Conservation (phyloP, 2,329 filamentous ascomycete genomes). For the Calycina herbarum region DNA sequence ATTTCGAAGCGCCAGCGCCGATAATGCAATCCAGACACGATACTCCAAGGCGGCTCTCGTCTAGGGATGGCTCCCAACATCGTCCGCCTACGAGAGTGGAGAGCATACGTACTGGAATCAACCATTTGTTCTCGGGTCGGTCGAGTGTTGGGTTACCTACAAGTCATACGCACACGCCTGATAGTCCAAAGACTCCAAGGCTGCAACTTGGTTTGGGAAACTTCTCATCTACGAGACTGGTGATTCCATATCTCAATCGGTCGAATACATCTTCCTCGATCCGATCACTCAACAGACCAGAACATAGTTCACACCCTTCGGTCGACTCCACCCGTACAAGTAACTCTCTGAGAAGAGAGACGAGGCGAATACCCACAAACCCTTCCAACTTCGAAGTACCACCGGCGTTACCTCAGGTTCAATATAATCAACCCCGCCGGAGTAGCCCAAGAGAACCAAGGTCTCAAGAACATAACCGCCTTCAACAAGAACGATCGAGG, state of each 20-base stretch:
- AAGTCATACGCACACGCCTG: slow-evolving; percentile 21
- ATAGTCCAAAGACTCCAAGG: slow-evolving; percentile 50
- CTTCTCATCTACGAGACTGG: slow-evolving; percentile 44
- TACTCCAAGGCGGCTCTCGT: slow-evolving; percentile 21
- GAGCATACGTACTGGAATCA: slow-evolving; percentile 28
- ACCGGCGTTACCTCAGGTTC: slow-evolving; percentile 20
- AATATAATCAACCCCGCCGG: slow-evolving; percentile 2
- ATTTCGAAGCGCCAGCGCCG: slow-evolving; percentile 15
- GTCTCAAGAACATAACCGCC: background rate
- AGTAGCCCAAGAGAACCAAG: background rate
- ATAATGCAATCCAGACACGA: slow-evolving; percentile 28
- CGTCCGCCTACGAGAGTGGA: slow-evolving; percentile 28
- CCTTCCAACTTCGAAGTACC: slow-evolving; percentile 9
- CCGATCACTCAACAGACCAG: slow-evolving; percentile 28
- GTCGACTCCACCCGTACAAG: slow-evolving; percentile 21
- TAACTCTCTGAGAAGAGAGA: slow-evolving; percentile 13
- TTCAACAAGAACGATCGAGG: slow-evolving; percentile 17
- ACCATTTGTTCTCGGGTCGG: slow-evolving; percentile 32
- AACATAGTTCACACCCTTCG: slow-evolving; percentile 16
- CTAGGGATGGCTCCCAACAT: slow-evolving; percentile 12
- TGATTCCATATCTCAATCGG: slow-evolving; percentile 44
- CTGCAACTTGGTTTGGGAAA: slow-evolving; percentile 42
- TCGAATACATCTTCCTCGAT: slow-evolving; percentile 42
- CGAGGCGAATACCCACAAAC: slow-evolving; percentile 6
- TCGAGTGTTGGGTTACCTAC: slow-evolving; percentile 27